Conservation (phyloP, 805 yeast species). For the Metschnikowia similis region DNA sequence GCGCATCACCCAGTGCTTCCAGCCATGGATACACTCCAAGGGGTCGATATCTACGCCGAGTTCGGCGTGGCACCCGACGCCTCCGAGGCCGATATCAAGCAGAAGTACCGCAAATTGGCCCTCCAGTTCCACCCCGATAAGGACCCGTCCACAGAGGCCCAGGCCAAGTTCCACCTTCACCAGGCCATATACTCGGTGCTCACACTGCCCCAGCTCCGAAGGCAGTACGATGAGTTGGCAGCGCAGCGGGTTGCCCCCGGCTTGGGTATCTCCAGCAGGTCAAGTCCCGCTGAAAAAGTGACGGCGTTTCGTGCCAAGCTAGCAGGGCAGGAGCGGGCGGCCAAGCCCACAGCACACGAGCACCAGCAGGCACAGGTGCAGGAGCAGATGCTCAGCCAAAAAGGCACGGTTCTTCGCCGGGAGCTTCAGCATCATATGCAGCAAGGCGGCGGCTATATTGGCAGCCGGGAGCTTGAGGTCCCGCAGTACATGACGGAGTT, state of each 20-base stretch:
- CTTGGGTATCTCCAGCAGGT: not conserved
- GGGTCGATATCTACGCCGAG: slow-evolving; percentile 38
- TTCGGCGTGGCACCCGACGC: slow-evolving; percentile 37
- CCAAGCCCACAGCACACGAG: not conserved
- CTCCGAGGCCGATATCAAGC: slow-evolving; percentile 20
- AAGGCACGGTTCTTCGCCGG: slow-evolving; percentile 19
- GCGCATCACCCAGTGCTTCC: too few species aligned
- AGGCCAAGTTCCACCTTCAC: slow-evolving; percentile 27
- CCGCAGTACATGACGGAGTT: slow-evolving; percentile 5
- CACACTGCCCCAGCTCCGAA: slow-evolving; percentile 20
- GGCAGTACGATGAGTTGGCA: slow-evolving; percentile 25
- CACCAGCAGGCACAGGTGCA: too few species aligned
- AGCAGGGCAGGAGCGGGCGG: not conserved
- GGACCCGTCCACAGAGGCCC: slow-evolving; percentile 24
- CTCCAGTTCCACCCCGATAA: slow-evolving; percentile 41
- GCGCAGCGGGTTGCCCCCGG: not conserved
- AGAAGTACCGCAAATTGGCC: slow-evolving; percentile 33
- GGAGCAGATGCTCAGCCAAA: slow-evolving; percentile 18
- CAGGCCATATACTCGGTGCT: slow-evolving; percentile 31
- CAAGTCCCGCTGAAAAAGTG: slow-evolving; percentile 14
- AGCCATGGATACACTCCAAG: slow-evolving; percentile 14
- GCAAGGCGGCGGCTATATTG: slow-evolving; percentile 13
- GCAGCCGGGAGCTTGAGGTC: slow-evolving; percentile 19
- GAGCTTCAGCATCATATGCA: slow-evolving; percentile 6
- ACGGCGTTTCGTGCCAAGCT: slow-evolving; percentile 28